Evolutionary conservation across 257 asterid genomes (phyloP).

Genomic region (Paulownia fortunei): DNA sequence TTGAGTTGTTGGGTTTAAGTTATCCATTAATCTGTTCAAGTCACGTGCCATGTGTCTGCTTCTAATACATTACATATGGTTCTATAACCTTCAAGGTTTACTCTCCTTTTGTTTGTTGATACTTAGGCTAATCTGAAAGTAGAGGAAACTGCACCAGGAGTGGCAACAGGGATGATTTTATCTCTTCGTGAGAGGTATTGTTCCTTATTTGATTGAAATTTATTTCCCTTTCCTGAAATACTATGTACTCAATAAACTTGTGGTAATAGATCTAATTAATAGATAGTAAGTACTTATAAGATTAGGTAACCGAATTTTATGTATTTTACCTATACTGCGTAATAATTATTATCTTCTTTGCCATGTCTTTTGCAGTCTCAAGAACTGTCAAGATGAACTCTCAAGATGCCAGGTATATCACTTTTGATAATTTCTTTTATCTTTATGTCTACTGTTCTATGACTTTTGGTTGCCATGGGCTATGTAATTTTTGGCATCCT

Average conservation of each 20-base stretch:
- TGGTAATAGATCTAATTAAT: background rate
- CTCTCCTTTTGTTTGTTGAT: constrained; percentile 20
- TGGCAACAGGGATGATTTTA: constrained; percentile 87
- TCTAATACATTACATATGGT: constrained; percentile 17
- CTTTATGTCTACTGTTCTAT: background rate
- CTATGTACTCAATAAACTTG: too few relatives aligned
- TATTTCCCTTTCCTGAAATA: background rate
- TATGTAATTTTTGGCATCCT: background rate
- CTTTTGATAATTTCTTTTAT: background rate
- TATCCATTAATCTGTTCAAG: too few relatives aligned
- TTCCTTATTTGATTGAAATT: constrained; percentile 7
- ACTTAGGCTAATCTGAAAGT: constrained; percentile 63
- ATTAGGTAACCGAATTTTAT: background rate
- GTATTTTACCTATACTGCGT: background rate
- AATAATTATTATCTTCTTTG: constrained; percentile 11
- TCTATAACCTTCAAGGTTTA: constrained; percentile 14
- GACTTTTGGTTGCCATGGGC: background rate
- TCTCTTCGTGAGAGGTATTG: constrained; percentile 90
- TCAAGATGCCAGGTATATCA: constrained; percentile 71
- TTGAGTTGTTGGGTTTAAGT: too few relatives aligned
- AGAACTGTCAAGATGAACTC: constrained; percentile 81
- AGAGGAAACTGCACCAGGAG: constrained; percentile 94
- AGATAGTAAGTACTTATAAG: background rate
- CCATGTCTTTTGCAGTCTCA: constrained; percentile 61
- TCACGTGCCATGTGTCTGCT: background rate